phyloP scores from a whole-genome alignment of 768 basidiomycete genomes.

The Lentinus tigrinus region DNA sequence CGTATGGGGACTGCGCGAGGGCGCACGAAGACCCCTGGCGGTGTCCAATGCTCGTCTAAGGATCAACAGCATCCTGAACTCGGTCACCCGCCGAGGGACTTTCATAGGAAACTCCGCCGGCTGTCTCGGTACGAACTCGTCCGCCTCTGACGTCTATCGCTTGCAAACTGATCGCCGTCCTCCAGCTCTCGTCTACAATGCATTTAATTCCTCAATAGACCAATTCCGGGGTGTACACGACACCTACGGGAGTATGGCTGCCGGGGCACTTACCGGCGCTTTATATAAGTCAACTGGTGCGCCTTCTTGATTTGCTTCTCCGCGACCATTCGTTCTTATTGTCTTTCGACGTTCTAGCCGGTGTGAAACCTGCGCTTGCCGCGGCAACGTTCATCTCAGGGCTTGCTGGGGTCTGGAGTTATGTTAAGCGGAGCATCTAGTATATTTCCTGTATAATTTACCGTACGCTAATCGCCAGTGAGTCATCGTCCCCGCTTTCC shows the following conservation, averaged over 20 bases:
- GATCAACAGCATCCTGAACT: conserved; percentile 96
- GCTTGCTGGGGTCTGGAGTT: conserved; percentile 91
- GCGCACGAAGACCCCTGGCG: conserved; percentile 82
- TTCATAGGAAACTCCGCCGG: conserved; percentile 99
- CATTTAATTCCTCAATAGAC: conserved; percentile 93
- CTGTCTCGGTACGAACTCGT: conserved; percentile 72
- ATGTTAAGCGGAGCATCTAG: conserved; percentile 87
- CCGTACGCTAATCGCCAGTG: conserved; percentile 26
- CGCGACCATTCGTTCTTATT: conserved; percentile 26
- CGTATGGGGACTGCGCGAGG: conserved; percentile 94
- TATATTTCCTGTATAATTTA: conserved; percentile 46
- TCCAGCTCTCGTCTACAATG: conserved; percentile 92
- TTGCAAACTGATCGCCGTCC: conserved; percentile 35
- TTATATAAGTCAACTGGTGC: conserved; percentile 93
- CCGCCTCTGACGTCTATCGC: conserved; percentile 36
- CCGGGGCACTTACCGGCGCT: conserved; percentile 87
- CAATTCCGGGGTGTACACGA: conserved; percentile 89
- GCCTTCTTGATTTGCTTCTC: conserved; percentile 37
- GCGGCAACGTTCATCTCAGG: conserved; percentile 89
- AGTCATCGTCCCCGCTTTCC: conserved; percentile 22
- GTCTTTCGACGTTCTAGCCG: conserved; percentile 58
- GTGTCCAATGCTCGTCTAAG: conserved; percentile 84
- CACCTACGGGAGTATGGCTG: conserved; percentile 85
- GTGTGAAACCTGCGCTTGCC: conserved; percentile 84
- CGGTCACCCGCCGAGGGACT: conserved; percentile 93